Percentiles rank a stretch among this genome's conserved stretches.
Conservation (phyloP, 768 basidiomycete genomes). For the Mycena venus region DNA sequence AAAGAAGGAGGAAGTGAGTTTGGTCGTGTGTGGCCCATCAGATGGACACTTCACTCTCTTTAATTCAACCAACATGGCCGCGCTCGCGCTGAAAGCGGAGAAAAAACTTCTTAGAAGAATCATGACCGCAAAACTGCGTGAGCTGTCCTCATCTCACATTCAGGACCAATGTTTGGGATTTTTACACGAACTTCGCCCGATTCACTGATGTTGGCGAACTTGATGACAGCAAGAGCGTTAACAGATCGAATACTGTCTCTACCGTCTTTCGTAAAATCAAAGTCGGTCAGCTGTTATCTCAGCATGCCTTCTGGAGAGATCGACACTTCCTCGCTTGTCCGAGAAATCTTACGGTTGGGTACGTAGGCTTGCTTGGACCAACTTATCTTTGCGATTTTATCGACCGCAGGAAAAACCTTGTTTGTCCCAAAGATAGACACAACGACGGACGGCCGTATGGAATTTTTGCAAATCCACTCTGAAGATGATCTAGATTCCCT, state of each 20-base stretch:
- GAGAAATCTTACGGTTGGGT: slow-evolving; percentile 70
- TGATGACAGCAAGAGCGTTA: slow-evolving; percentile 59
- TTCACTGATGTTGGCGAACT: slow-evolving; percentile 14
- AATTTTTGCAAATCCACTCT: slow-evolving; percentile 73
- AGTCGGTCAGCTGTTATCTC: slow-evolving; percentile 78
- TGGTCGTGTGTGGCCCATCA: not conserved
- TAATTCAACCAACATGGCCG: slow-evolving; percentile 2
- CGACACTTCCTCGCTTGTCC: slow-evolving; percentile 66
- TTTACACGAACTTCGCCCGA: not conserved
- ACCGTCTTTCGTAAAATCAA: slow-evolving; percentile 63
- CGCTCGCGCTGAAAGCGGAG: slow-evolving; percentile 53
- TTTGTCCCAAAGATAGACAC: slow-evolving; percentile 77
- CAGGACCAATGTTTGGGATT: slow-evolving; percentile 69
- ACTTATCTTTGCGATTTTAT: not conserved
- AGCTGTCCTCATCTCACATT: slow-evolving; percentile 58
- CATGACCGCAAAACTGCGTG: slow-evolving; percentile 58
- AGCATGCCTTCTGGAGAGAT: slow-evolving; percentile 84
- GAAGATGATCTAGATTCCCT: slow-evolving; percentile 70
- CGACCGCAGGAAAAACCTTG: slow-evolving; percentile 68
- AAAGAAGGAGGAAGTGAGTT: not conserved
- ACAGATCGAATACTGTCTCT: slow-evolving; percentile 61
- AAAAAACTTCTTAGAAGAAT: slow-evolving; percentile 70
- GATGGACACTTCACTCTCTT: not conserved
- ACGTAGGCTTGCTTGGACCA: slow-evolving; percentile 34
- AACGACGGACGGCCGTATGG: slow-evolving; percentile 65